Conservation (phyloP, 1,284 basidiomycete species). For the Neolentinus lepideus region DNA sequence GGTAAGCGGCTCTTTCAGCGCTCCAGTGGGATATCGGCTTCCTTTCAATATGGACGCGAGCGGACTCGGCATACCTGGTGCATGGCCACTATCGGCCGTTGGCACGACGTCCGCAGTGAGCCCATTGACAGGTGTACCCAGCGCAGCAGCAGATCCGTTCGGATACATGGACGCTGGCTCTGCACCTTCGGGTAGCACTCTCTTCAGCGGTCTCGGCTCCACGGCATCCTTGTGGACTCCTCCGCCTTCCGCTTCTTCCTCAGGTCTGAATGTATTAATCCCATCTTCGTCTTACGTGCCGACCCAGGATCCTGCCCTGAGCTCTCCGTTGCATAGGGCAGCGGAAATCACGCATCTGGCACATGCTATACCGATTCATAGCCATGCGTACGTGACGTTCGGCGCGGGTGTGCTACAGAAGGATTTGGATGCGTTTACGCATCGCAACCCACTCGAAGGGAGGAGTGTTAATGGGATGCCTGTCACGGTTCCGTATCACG, state of each 20-base stretch:
- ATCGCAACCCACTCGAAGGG: constrained; percentile 60
- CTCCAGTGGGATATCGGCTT: neutral
- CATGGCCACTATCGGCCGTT: neutral
- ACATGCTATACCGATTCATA: constrained; percentile 49
- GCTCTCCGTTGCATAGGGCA: neutral
- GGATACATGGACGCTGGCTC: constrained; percentile 37
- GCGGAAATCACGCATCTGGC: neutral
- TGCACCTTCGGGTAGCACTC: neutral
- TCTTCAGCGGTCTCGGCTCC: neutral
- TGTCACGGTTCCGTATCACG: constrained; percentile 70
- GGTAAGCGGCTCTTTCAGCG: neutral
- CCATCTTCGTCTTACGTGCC: no score
- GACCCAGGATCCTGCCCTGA: neutral
- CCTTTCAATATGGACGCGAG: neutral
- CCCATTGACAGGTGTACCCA: neutral
- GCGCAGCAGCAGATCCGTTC: constrained; percentile 29
- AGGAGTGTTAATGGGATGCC: constrained; percentile 39
- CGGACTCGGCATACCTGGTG: neutral
- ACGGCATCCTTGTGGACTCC: neutral
- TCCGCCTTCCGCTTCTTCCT: neutral
- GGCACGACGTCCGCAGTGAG: neutral
- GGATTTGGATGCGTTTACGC: constrained; percentile 72
- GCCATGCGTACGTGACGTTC: constrained; percentile 73
- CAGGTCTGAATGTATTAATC: no score
- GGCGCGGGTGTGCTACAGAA: constrained; percentile 80